These are phyloP conservation scores for Myriosclerotinia scirpicola DNA, from an alignment of 2,329 filamentous ascomycete genomes.

Conservation along the genomic window DNA sequence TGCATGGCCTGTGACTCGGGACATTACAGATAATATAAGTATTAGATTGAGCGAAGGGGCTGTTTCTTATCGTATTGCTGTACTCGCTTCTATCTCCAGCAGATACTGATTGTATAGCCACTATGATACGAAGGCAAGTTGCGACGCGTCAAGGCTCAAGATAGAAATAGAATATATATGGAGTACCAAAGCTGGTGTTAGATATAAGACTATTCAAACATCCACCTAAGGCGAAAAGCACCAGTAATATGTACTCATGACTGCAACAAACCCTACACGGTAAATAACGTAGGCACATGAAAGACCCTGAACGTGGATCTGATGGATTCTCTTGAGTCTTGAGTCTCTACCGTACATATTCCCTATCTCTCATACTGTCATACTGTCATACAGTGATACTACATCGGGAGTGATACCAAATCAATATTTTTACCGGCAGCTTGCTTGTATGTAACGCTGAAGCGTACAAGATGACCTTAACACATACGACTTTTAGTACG, in stretches of 20 bases:
- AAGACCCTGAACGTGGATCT: not conserved
- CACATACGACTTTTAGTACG: conserved; percentile 1
- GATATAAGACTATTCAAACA: not conserved
- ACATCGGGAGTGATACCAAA: conserved; percentile 9
- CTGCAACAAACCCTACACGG: no score
- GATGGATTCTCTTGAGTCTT: no score
- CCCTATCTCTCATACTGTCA: not conserved
- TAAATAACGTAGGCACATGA: no score
- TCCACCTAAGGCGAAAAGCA: not conserved
- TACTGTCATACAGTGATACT: not conserved
- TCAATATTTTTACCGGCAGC: conserved; percentile 3
- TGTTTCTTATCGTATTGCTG: not conserved
- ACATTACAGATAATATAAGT: conserved; percentile 1
- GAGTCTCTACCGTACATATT: not conserved
- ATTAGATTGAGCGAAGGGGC: not conserved
- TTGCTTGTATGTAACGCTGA: not conserved
- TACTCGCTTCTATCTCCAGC: not conserved
- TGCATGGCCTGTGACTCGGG: not conserved
- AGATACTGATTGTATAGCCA: conserved; percentile 2
- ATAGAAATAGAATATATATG: not conserved
- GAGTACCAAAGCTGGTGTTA: not conserved
- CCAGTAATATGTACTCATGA: no score
- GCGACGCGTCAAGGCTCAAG: not conserved
- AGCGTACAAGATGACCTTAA: conserved; percentile 7
- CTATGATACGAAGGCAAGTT: not conserved